These are phyloP conservation scores for Lepidium sativum DNA, from an alignment of 345 rosid species.

Conservation along the genomic window DNA sequence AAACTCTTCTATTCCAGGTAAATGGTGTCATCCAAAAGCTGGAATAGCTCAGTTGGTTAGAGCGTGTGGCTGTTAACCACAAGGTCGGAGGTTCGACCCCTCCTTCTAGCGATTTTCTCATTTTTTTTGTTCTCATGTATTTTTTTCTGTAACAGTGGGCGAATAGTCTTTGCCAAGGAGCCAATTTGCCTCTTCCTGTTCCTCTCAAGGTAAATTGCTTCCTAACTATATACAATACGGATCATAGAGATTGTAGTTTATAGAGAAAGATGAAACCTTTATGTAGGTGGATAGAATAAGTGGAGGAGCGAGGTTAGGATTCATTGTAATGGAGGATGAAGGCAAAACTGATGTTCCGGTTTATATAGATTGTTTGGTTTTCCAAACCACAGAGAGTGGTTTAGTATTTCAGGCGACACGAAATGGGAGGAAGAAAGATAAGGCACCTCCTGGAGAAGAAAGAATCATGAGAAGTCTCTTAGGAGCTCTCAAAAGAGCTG, in stretches of 20 bases:
- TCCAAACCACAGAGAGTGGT: slow-evolving; percentile 32
- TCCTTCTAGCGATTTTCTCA: slow-evolving; percentile 33
- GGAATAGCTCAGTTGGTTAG: slow-evolving; percentile 85
- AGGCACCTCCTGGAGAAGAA: slow-evolving; percentile 78
- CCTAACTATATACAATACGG: not conserved
- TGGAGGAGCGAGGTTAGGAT: slow-evolving; percentile 83
- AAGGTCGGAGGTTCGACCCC: slow-evolving; percentile 81
- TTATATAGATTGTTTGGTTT: slow-evolving; percentile 76
- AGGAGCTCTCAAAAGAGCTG: slow-evolving; percentile 62
- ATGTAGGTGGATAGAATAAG: slow-evolving; percentile 60
- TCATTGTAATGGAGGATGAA: slow-evolving; percentile 60
- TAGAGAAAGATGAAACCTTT: not conserved
- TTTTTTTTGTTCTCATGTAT: not conserved
- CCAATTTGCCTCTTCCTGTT: slow-evolving; percentile 72
- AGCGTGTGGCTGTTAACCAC: slow-evolving; percentile 82
- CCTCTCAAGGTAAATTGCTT: slow-evolving; percentile 53
- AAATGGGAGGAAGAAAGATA: slow-evolving; percentile 55
- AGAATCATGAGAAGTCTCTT: slow-evolving; percentile 94
- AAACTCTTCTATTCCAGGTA: slow-evolving; percentile 69
- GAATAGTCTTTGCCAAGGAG: slow-evolving; percentile 89
- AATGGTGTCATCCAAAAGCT: slow-evolving; percentile 11
- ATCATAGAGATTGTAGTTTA: not conserved
- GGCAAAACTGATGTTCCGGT: slow-evolving; percentile 77
- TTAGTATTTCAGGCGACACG: slow-evolving; percentile 61
- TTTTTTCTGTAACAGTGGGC: slow-evolving; percentile 60